These are phyloP conservation scores for Sugiyamaella pinicola DNA, from an alignment of 1,139 yeast species.

Conservation along the genomic window DNA sequence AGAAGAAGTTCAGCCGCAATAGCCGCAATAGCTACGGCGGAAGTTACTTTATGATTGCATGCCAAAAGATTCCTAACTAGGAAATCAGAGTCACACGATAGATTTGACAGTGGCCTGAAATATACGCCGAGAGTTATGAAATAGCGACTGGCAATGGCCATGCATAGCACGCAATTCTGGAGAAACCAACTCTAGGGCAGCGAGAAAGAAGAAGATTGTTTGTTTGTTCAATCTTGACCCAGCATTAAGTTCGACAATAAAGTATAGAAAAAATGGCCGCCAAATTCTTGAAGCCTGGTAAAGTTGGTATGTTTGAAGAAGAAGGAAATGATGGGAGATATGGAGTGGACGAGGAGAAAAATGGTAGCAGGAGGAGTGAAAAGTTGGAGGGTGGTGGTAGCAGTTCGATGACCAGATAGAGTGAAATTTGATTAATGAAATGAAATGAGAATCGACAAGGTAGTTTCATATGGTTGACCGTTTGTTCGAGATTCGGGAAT, in stretches of 20 bases:
- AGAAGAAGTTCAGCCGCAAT: neutral
- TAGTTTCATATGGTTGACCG: too few species aligned
- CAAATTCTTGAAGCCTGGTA: conserved; percentile 98
- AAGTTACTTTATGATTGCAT: too few species aligned
- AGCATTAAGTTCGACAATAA: conserved; percentile 19
- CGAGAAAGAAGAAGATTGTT: conserved; percentile 10
- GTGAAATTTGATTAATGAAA: neutral
- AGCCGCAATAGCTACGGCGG: too few species aligned
- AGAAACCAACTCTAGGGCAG: conserved; percentile 5
- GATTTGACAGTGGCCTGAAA: neutral
- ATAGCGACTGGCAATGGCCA: neutral
- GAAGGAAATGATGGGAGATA: neutral
- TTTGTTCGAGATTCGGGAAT: too few species aligned
- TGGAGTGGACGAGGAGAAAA: neutral
- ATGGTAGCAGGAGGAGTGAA: neutral
- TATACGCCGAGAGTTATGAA: neutral
- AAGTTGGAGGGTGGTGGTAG: neutral
- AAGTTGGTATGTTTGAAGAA: conserved; percentile 79
- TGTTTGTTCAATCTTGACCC: conserved; percentile 15
- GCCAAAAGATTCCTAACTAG: too few species aligned
- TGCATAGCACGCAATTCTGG: conserved; percentile 9
- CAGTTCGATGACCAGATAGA: neutral
- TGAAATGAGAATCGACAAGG: neutral
- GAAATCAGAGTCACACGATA: neutral
- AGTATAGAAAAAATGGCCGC: conserved; percentile 44